Percentiles rank a stretch among this genome's conserved stretches.
phyloP scores from a whole-genome alignment of 768 basidiomycete species.

The Dendrothele bispora region DNA sequence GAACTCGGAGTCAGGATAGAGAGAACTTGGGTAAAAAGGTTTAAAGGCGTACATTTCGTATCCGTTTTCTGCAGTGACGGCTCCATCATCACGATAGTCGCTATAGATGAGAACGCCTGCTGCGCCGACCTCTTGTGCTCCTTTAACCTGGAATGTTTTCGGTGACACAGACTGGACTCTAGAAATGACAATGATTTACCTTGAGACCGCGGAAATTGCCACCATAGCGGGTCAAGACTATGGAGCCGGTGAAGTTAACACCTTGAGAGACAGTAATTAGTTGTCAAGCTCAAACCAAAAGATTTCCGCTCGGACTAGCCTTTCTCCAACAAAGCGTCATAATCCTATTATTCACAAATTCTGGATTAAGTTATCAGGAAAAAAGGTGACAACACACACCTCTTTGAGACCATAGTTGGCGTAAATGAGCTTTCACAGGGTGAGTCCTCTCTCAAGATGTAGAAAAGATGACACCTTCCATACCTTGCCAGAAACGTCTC shows the following conservation, averaged over 20 bases:
- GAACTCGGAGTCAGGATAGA: too few species aligned
- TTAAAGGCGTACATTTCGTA: background rate
- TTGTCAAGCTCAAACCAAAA: background rate
- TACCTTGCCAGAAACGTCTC: constrained; percentile 61
- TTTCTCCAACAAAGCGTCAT: constrained; percentile 52
- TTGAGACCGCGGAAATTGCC: constrained; percentile 83
- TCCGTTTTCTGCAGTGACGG: constrained; percentile 73
- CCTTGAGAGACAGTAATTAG: constrained; percentile 32
- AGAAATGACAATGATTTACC: constrained; percentile 33
- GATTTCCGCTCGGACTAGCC: constrained; percentile 30
- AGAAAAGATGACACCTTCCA: constrained; percentile 29
- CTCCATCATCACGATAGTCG: constrained; percentile 85
- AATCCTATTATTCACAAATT: constrained; percentile 39
- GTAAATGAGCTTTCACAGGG: constrained; percentile 42
- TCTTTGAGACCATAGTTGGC: constrained; percentile 56
- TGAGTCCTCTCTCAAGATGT: background rate
- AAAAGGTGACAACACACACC: constrained; percentile 3
- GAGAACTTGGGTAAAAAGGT: background rate
- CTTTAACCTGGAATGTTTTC: constrained; percentile 57
- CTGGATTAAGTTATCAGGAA: background rate
- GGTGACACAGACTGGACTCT: constrained; percentile 16
- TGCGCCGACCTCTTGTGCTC: constrained; percentile 82
- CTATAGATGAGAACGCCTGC: constrained; percentile 78
- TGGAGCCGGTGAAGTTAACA: constrained; percentile 54
- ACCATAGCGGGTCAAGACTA: constrained; percentile 74